Evolutionary conservation across 1,284 basidiomycete genomes (phyloP), one percentile per base, ranked within the genome.

Genomic region (Malassezia yamatoensis): DNA sequence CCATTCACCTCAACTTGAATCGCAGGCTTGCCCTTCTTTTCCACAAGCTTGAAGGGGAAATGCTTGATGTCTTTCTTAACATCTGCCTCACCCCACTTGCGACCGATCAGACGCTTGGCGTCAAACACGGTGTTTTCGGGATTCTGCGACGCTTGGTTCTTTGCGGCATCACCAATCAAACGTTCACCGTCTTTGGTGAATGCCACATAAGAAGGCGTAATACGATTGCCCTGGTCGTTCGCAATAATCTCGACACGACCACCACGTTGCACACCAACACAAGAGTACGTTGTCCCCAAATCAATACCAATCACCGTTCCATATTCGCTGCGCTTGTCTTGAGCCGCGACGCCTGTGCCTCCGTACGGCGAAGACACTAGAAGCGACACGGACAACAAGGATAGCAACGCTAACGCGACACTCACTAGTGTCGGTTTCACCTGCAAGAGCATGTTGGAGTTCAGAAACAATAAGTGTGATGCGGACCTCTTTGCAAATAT

Each of bases 61-160:
- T 66, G 70, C 59, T 63, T 69, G 51, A 67, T 61, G 60, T 75
- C 73, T 48, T 66, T 67, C 64, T 79, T 79, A 68, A 79, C 77
- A 70, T 80, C 79, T 46, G 75, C 61, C 70, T 80, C 79, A 58
- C 68, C 75, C 75, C 77, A 80, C 67, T 78, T 76, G 68, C 79
- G 78, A 45, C 80, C 80, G 75, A 96, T 93, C 62, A 96, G 83
- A 79, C 91, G 90, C 78, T 96, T 96, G 60, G 90, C 90, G 78
- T 96, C 91, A 74, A 96, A 96, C 67, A 64, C 60, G 55, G 91
- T 96, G 79, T 96, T 96, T 76, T 83, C 78, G 21, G 91, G 90
- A 79, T 93, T 93, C 70, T 79, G 78, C 37, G 81, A 78, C 43
- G 79, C 80, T 72, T 82, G 81, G 76, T 81, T 81, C 78, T 82